Percentiles rank a stretch among this genome's conserved stretches.
Evolutionary conservation across 805 yeast genomes (phyloP).

Genomic region (Candida dajiaensis): DNA sequence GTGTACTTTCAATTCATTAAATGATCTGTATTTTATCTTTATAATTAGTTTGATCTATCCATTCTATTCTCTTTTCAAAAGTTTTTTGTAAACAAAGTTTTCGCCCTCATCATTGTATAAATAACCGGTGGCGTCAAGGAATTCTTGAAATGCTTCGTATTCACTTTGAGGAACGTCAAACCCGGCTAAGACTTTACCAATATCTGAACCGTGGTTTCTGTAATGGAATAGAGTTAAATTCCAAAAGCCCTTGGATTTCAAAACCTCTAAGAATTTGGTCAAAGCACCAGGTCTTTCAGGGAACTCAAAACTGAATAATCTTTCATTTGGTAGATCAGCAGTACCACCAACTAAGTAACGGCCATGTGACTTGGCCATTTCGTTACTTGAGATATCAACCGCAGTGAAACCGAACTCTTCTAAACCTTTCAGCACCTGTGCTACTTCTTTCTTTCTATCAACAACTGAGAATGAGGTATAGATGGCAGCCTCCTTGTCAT

Average conservation of each 20-base stretch:
- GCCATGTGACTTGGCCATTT: slow-evolving; percentile 93
- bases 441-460: slow-evolving; percentile 68
- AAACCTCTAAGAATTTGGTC: slow-evolving; percentile 63
- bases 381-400: slow-evolving; percentile 83
- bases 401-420: slow-evolving; percentile 64
- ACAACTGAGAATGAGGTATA: slow-evolving; percentile 84
- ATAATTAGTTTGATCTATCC: no score
- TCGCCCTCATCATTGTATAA: slow-evolving; percentile 75
- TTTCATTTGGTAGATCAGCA: slow-evolving; percentile 66
- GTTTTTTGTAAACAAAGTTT: slow-evolving; percentile 78
- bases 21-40: neutral
- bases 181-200: slow-evolving; percentile 90
- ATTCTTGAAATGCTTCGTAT: slow-evolving; percentile 55
- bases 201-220: slow-evolving; percentile 93
- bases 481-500: slow-evolving; percentile 57
- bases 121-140: slow-evolving; percentile 71
- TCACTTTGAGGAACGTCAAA: slow-evolving; percentile 75
- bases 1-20: neutral
- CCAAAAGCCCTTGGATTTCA: slow-evolving; percentile 63
- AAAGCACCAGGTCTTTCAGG: slow-evolving; percentile 98
- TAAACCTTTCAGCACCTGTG: slow-evolving; percentile 54
- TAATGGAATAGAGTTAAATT: slow-evolving; percentile 93
- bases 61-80: slow-evolving; percentile 36
- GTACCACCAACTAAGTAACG: slow-evolving; percentile 95
- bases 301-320: slow-evolving; percentile 79